Conservation (phyloP, 164 flowering plant genomes). For the Liquidambar formosana region DNA sequence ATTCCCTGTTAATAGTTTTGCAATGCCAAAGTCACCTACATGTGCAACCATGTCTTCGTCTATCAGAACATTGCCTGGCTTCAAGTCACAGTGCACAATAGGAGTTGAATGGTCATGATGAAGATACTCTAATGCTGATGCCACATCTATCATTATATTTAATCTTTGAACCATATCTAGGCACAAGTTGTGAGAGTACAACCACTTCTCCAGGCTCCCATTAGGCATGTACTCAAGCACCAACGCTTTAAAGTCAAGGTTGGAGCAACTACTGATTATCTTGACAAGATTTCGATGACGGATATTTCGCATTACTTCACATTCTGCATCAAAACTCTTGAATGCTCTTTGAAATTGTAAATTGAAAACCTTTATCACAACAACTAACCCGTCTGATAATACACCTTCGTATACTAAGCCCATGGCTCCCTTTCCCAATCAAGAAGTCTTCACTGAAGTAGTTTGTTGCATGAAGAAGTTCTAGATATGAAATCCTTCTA, state of each 20-base stretch:
- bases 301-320: not conserved
- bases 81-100: conserved; percentile 2
- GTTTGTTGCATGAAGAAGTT: too few relatives aligned
- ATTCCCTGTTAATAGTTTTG: not conserved
- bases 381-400: not conserved
- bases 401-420: too few relatives aligned
- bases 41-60: conserved; percentile 11
- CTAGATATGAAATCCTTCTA: too few relatives aligned
- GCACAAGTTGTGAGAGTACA: conserved; percentile 5
- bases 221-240: conserved; percentile 3
- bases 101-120: not conserved
- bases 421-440: not conserved
- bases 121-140: conserved; percentile 14
- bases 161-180: not conserved
- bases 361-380: conserved; percentile 2
- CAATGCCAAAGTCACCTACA: conserved; percentile 2
- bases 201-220: conserved; percentile 3
- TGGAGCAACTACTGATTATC: conserved; percentile 3
- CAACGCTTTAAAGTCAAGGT: not conserved
- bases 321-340: conserved; percentile 6
- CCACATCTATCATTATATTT: not conserved
- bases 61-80: not conserved
- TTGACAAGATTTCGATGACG: conserved; percentile 5
- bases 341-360: not conserved
- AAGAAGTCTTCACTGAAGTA: not conserved